Evolutionary conservation across 805 yeast genomes (phyloP).

Genomic region (Hanseniaspora singularis): DNA sequence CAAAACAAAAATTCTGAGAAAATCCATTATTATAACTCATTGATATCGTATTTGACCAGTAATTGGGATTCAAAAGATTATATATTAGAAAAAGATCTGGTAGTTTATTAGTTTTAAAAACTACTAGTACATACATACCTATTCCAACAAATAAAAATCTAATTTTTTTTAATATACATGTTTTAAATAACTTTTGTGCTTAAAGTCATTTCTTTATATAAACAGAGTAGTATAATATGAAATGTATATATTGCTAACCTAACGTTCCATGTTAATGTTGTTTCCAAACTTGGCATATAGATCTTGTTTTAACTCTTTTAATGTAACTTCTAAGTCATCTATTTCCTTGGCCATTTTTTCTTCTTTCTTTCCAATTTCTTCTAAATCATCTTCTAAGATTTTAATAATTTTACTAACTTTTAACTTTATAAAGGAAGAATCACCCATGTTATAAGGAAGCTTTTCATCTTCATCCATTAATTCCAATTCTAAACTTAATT

Average conservation of each 20-base stretch:
- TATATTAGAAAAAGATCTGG: slow-evolving; percentile 2
- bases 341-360: slow-evolving; percentile 36
- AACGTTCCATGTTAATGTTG: slow-evolving; percentile 72
- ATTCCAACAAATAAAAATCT: neutral
- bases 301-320: slow-evolving; percentile 53
- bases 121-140: too few relatives aligned
- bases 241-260: slow-evolving; percentile 9
- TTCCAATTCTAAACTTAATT: slow-evolving; percentile 73
- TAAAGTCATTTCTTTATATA: too few relatives aligned
- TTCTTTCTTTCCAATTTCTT: slow-evolving; percentile 40
- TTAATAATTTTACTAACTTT: slow-evolving; percentile 55
- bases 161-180: too few relatives aligned
- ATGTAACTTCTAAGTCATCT: slow-evolving; percentile 40
- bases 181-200: too few relatives aligned
- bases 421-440: slow-evolving; percentile 48
- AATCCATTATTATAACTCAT: neutral
- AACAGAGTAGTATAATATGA: neutral
- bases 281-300: slow-evolving; percentile 82
- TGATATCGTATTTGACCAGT: neutral
- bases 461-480: slow-evolving; percentile 65
- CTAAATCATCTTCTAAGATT: slow-evolving; percentile 53
- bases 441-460: slow-evolving; percentile 67
- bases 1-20: neutral
- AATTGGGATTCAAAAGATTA: neutral
- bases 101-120: neutral